These are phyloP conservation scores for Apiospora aurea DNA, from an alignment of 2,329 filamentous ascomycete genomes.

Conservation along the genomic window DNA sequence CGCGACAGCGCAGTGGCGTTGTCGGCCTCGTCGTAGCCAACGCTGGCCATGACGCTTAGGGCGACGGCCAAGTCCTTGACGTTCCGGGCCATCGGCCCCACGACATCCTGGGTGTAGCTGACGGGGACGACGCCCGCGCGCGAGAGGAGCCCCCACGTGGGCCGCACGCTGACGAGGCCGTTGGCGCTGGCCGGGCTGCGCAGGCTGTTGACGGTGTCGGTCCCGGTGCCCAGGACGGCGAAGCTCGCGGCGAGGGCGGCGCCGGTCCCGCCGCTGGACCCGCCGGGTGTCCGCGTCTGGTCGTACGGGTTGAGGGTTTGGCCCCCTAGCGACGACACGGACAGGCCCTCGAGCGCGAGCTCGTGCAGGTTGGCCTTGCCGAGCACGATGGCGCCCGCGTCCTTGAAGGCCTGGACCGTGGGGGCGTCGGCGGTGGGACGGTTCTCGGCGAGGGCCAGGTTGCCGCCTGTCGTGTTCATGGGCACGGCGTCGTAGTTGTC, in stretches of 20 bases:
- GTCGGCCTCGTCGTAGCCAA: constrained; percentile 58
- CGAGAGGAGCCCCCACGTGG: constrained; percentile 60
- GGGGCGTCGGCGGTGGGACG: constrained; percentile 55
- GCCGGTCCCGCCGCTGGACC: constrained; percentile 68
- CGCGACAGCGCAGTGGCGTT: constrained; percentile 53
- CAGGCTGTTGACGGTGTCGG: constrained; percentile 68
- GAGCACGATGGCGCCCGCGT: constrained; percentile 62
- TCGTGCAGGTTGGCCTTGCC: constrained; percentile 70
- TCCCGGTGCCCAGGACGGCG: constrained; percentile 64
- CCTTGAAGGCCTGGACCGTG: constrained; percentile 56
- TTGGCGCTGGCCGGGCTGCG: constrained; percentile 68
- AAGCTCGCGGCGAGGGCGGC: constrained; percentile 64
- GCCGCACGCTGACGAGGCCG: constrained; percentile 64
- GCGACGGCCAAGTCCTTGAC: constrained; percentile 58
- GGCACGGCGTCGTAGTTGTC: constrained; percentile 67
- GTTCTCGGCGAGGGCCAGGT: constrained; percentile 55
- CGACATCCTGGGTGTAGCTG: constrained; percentile 61
- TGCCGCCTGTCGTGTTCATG: constrained; percentile 65
- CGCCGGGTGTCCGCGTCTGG: constrained; percentile 66
- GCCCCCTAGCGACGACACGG: constrained; percentile 67
- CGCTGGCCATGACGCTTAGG: constrained; percentile 59
- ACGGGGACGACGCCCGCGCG: constrained; percentile 61
- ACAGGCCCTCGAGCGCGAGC: constrained; percentile 68
- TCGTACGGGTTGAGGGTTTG: constrained; percentile 73
- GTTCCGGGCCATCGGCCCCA: constrained; percentile 61